Evolutionary conservation across 2,329 filamentous ascomycete genomes (phyloP), one percentile per base, ranked within the genome.

Genomic region (Paraconiothyrium brasiliense): DNA sequence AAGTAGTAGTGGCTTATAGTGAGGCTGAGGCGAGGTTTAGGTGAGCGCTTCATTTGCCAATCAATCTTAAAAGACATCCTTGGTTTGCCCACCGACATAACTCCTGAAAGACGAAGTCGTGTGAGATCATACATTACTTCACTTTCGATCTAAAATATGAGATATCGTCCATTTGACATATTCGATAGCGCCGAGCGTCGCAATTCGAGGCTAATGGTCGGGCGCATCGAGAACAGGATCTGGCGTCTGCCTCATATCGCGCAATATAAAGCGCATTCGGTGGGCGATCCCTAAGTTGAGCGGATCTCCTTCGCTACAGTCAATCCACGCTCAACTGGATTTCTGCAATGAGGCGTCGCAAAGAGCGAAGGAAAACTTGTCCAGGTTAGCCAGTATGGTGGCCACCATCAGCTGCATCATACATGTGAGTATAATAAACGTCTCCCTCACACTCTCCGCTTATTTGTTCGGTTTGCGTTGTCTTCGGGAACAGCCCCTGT

Each of bases 361-460:
- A 30, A 30, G 27, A 4, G 27, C 6, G 6, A 30, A 30, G 27
- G 39, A 41, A 41, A 7, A 41, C 13, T 16, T 7, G 6, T 5
- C 14, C n/a, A n/a, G 37, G 14, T 41, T 16, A n/a, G 13, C 16
- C 9, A 20, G 5, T 7, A 20, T n/a, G 5, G 14, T 7, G 16
- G 8, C 16, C 2, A 4, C 16, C 16, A 1, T 41, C 39, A n/a
- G 7, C 16, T n/a, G 39, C n/a, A 20, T 11, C 11, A 46, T 46
- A 2, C 43, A 20, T 46, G 20, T 24, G n/a, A 11, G 43, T 3
- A 13, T 7, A 10, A 16, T 7, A 11, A 48, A 30, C 24, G 24
- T 35, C 47, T n/a, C 5, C 3, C 27, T 71, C 61, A 73, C 44
- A 37, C 63, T 51, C 64, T 66, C 24, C 64, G 68, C 61, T 71